phyloP scores from a whole-genome alignment of 2,329 filamentous ascomycete species.

The Fusarium oxysporum region DNA sequence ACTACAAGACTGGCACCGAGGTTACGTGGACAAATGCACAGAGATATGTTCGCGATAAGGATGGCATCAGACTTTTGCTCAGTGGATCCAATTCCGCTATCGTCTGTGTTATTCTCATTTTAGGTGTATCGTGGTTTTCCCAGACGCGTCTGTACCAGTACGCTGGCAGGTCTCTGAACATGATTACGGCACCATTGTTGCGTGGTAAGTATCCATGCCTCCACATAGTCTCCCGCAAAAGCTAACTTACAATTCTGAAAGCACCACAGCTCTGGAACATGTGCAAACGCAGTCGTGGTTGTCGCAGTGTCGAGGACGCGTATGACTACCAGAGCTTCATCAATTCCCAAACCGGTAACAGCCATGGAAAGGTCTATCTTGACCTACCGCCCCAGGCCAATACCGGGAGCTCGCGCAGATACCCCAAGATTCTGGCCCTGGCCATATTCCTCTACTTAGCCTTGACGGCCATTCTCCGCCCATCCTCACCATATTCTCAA shows the following conservation, averaged over 20 bases:
- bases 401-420: not conserved
- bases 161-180: no score
- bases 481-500: constrained; percentile 43
- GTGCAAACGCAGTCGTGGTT: not conserved
- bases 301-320: not conserved
- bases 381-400: not conserved
- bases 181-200: no score
- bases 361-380: not conserved
- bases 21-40: constrained; percentile 45
- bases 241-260: not conserved
- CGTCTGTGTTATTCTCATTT: constrained; percentile 29
- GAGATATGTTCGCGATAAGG: constrained; percentile 42
- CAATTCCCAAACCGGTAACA: not conserved
- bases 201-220: no score
- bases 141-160: constrained; percentile 34
- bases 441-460: constrained; percentile 10
- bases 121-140: constrained; percentile 37
- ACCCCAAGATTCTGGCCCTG: constrained; percentile 2
- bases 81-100: constrained; percentile 41
- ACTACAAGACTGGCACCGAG: constrained; percentile 40
- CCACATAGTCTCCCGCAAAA: not conserved
- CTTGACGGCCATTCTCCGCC: constrained; percentile 37
- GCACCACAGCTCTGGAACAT: constrained; percentile 13
- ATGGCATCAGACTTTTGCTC: constrained; percentile 47
- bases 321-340: not conserved